Evolutionary conservation across 2,329 filamentous ascomycete genomes (phyloP).

Genomic region (Ceratocystiopsis sp.): DNA sequence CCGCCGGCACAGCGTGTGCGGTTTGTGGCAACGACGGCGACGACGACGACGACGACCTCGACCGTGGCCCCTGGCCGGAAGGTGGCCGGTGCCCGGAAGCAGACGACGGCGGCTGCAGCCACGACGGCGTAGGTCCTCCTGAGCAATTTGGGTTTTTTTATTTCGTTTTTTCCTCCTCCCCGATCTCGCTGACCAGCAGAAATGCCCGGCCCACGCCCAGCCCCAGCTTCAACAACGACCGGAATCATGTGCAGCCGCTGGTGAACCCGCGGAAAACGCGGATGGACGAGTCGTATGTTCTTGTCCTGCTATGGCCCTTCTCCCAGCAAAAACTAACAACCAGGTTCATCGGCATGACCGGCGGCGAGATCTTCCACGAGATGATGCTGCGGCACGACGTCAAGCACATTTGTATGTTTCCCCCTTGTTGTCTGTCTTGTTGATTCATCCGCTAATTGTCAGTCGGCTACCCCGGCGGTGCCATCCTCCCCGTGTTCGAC

Average conservation of each 20-base stretch:
- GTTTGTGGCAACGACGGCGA: no score
- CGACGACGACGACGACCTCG: constrained; percentile 2
- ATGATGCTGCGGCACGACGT: constrained; percentile 93
- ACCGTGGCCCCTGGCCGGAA: constrained; percentile 17
- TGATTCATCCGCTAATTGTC: constrained; percentile 1
- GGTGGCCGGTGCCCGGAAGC: constrained; percentile 25
- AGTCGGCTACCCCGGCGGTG: constrained; percentile 86
- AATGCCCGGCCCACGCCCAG: constrained; percentile 41
- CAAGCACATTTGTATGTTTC: constrained; percentile 75
- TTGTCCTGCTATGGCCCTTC: constrained; percentile 2
- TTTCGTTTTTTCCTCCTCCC: constrained; percentile 12
- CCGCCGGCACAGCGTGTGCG: no score
- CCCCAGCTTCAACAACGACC: constrained; percentile 40
- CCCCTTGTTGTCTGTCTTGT: background rate
- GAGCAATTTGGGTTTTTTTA: no score
- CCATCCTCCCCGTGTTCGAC: constrained; percentile 95
- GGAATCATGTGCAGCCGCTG: constrained; percentile 52
- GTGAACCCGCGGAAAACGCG: constrained; percentile 41
- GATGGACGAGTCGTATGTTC: constrained; percentile 65
- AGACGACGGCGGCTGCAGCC: constrained; percentile 32
- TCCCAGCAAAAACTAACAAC: constrained; percentile 7
- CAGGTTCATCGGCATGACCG: constrained; percentile 84
- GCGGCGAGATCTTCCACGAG: constrained; percentile 95
- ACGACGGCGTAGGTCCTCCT: constrained; percentile 17
- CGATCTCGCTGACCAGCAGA: constrained; percentile 19